phyloP scores from a whole-genome alignment of 495 filamentous ascomycete species.

The Aspergillus sparsus region DNA sequence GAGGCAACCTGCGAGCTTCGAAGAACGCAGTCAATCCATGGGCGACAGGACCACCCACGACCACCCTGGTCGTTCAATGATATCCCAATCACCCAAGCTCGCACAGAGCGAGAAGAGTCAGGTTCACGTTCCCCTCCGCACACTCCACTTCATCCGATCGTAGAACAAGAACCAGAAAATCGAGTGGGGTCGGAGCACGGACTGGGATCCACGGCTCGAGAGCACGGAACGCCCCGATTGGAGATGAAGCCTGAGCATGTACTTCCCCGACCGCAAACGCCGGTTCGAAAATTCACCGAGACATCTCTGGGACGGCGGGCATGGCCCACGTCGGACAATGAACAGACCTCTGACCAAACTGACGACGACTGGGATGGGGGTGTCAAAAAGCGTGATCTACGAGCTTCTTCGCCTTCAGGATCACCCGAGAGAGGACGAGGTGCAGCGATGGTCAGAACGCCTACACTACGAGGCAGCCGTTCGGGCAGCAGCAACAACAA shows the following conservation, averaged over 20 bases:
- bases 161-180: conserved; percentile 41
- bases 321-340: conserved; percentile 51
- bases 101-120: conserved; percentile 17
- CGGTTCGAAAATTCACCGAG: conserved; percentile 51
- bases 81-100: conserved; percentile 24
- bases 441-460: conserved; percentile 26
- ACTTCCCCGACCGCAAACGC: conserved; percentile 44
- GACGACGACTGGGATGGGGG: conserved; percentile 24
- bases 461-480: conserved; percentile 38
- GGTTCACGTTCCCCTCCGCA: conserved; percentile 36
- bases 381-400: conserved; percentile 15
- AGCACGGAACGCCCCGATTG: conserved; percentile 41
- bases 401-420: background rate
- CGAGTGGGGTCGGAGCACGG: conserved; percentile 20
- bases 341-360: conserved; percentile 9
- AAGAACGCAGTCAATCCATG: conserved; percentile 43
- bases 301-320: conserved; percentile 49
- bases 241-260: conserved; percentile 47
- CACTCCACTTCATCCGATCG: conserved; percentile 43
- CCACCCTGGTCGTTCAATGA: conserved; percentile 40
- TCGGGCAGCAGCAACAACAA: conserved; percentile 18
- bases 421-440: conserved; percentile 9
- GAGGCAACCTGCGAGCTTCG: conserved; percentile 34
- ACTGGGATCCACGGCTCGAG: conserved; percentile 26
- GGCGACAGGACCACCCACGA: conserved; percentile 33